Evolutionary conservation across 2,329 filamentous ascomycete species (phyloP).

Genomic region (Scedosporium minutisporum): DNA sequence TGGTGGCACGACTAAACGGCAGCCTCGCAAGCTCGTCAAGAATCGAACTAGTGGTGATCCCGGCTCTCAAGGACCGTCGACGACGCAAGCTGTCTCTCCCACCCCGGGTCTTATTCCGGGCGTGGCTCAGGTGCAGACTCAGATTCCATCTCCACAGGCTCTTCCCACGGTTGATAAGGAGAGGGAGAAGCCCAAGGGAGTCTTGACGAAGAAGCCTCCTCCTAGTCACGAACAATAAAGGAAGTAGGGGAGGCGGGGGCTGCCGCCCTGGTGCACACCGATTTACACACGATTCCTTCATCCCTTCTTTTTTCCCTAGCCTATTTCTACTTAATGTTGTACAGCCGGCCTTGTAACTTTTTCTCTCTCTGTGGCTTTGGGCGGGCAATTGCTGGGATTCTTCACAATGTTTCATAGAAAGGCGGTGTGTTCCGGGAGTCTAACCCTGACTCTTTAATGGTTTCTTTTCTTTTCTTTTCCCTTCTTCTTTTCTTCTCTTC

Average conservation of each 20-base stretch:
- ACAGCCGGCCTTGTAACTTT: too few relatives aligned
- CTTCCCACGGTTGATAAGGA: background rate
- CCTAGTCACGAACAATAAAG: too few relatives aligned
- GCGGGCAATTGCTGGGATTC: too few relatives aligned
- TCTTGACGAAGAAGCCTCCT: slow-evolving; percentile 5
- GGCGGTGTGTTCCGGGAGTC: background rate
- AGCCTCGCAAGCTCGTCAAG: background rate
- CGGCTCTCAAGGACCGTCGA: background rate
- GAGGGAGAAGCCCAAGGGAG: background rate
- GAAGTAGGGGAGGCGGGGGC: too few relatives aligned
- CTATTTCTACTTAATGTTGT: too few relatives aligned
- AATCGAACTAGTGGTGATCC: background rate
- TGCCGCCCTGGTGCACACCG: too few relatives aligned
- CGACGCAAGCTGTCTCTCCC: background rate
- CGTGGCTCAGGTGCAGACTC: background rate
- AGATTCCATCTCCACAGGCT: background rate
- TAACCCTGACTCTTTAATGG: background rate
- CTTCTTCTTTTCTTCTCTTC: too few relatives aligned
- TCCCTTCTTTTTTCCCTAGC: too few relatives aligned
- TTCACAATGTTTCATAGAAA: background rate
- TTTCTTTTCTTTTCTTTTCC: background rate
- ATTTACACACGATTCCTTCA: too few relatives aligned
- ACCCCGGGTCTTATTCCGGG: background rate
- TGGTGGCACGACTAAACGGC: background rate
- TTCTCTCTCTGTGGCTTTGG: too few relatives aligned